phyloP scores from a whole-genome alignment of 305 asterid species.

The Rubia occidens region DNA sequence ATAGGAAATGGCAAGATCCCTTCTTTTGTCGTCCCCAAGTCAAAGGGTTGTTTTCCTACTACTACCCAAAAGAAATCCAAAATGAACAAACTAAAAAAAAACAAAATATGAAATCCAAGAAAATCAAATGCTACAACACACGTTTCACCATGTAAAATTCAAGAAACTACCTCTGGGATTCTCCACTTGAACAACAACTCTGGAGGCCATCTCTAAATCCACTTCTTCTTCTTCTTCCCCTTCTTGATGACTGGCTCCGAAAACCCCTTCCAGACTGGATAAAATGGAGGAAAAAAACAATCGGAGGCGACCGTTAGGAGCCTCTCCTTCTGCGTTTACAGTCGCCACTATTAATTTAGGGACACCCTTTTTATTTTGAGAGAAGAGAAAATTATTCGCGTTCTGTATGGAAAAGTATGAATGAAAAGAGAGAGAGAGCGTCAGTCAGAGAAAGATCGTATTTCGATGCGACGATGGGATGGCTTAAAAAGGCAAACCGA shows the following conservation, averaged over 20 bases:
- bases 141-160: not conserved
- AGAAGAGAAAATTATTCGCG: not conserved
- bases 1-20: not conserved
- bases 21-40: not conserved
- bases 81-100: not conserved
- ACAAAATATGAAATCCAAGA: not conserved
- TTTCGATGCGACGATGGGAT: not conserved
- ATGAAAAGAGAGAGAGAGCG: not conserved
- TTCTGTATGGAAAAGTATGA: not conserved
- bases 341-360: conserved; percentile 50
- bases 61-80: not conserved
- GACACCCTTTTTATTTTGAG: not conserved
- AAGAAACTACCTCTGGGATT: conserved; percentile 30
- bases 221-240: conserved; percentile 26
- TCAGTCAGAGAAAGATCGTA: not conserved
- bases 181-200: conserved; percentile 31
- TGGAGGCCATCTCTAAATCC: conserved; percentile 43
- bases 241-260: conserved; percentile 26
- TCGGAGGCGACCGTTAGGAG: conserved; percentile 63
- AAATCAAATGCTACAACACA: not conserved
- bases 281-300: conserved; percentile 54
- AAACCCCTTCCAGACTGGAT: conserved; percentile 62
- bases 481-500: conserved; percentile 18
- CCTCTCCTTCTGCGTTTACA: conserved; percentile 44
- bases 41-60: not conserved